These are phyloP conservation scores for Emmonsiellopsis sp. DNA, from an alignment of 2,329 filamentous ascomycete species.

Conservation along the genomic window DNA sequence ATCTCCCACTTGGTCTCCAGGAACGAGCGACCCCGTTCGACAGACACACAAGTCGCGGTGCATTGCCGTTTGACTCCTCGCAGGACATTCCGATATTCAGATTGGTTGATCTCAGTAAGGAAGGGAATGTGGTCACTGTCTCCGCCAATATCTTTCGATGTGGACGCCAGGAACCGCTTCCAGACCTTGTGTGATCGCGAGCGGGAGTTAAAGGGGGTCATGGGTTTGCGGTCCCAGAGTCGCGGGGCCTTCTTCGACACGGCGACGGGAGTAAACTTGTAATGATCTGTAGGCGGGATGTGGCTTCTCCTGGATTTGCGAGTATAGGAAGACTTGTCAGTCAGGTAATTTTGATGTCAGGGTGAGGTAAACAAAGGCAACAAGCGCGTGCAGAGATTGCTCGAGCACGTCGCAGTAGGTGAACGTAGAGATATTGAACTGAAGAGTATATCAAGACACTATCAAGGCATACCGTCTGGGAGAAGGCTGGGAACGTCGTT, in stretches of 20 bases:
- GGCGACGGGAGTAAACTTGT: slow-evolving; percentile 34
- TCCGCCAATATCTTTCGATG: slow-evolving; percentile 16
- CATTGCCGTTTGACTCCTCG: slow-evolving; percentile 30
- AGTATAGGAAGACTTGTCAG: neutral
- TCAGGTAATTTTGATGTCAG: neutral
- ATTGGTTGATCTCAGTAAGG: slow-evolving; percentile 24
- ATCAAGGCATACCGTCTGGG: neutral
- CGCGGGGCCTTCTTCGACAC: slow-evolving; percentile 24
- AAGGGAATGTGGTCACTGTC: slow-evolving; percentile 15
- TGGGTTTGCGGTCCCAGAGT: slow-evolving; percentile 37
- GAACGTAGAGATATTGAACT: neutral
- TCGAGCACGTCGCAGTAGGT: neutral
- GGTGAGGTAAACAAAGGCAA: neutral
- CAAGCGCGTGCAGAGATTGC: neutral
- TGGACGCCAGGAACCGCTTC: slow-evolving; percentile 33
- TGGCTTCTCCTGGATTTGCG: neutral
- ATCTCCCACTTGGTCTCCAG: slow-evolving; percentile 34
- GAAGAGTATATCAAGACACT: neutral
- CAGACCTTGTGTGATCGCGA: slow-evolving; percentile 36
- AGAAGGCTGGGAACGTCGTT: neutral
- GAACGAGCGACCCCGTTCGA: slow-evolving; percentile 24
- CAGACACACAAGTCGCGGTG: slow-evolving; percentile 13
- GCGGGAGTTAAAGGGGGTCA: slow-evolving; percentile 29
- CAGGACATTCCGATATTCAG: slow-evolving; percentile 17
- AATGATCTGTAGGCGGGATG: slow-evolving; percentile 12